These are phyloP conservation scores for Beta corolliflora DNA, from an alignment of 179 eudicot genomes.

Conservation along the genomic window DNA sequence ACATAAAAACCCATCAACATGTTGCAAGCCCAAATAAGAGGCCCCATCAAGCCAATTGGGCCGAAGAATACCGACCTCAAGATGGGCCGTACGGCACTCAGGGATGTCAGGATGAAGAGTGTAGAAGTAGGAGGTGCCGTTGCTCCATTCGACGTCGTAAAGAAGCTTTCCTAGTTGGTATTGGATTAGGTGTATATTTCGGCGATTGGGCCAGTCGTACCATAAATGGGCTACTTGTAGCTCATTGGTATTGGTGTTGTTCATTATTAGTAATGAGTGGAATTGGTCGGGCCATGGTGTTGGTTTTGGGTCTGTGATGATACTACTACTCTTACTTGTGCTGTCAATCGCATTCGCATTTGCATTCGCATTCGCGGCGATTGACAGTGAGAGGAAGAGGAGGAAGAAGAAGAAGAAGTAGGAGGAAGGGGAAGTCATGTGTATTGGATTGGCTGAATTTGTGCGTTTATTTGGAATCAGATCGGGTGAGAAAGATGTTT, in stretches of 20 bases:
- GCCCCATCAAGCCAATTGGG: constrained; percentile 15
- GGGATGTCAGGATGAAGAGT: neutral
- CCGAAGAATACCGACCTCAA: constrained; percentile 16
- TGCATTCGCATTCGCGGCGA: too few relatives aligned
- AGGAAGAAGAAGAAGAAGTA: too few relatives aligned
- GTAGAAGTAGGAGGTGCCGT: constrained; percentile 20
- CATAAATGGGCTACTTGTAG: constrained; percentile 1
- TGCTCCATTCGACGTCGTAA: constrained; percentile 19
- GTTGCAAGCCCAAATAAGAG: constrained; percentile 45
- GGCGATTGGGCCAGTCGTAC: constrained; percentile 20
- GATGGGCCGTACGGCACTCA: neutral
- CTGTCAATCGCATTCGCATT: too few relatives aligned
- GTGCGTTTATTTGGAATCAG: too few relatives aligned
- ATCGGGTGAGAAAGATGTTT: too few relatives aligned
- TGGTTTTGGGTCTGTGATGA: constrained; percentile 2
- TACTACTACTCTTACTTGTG: too few relatives aligned
- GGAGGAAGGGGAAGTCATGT: too few relatives aligned
- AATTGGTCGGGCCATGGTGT: constrained; percentile 18
- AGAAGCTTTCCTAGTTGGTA: constrained; percentile 16
- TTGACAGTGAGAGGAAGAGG: too few relatives aligned
- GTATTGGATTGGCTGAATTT: too few relatives aligned
- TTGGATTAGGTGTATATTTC: constrained; percentile 15
- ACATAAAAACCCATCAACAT: constrained; percentile 57
- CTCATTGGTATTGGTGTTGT: constrained; percentile 5
- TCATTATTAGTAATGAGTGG: constrained; percentile 16